These are phyloP conservation scores for Punica granatum DNA, from an alignment of 345 rosid species.

Conservation along the genomic window DNA sequence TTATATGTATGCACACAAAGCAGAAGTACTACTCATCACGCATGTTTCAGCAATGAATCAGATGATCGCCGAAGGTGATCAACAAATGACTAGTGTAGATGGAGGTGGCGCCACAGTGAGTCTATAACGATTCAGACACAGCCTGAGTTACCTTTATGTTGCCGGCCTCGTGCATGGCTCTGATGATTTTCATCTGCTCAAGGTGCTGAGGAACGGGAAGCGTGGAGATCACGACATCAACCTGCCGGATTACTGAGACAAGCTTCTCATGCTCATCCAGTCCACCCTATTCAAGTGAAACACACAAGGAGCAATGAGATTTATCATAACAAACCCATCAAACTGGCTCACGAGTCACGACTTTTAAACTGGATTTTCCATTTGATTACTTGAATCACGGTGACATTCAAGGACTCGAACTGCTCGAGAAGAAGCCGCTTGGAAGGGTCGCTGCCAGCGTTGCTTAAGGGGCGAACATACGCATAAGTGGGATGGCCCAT, in stretches of 20 bases:
- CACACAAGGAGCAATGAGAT: too few species aligned
- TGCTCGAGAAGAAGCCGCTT: slow-evolving; percentile 16
- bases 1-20: background rate
- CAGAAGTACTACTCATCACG: background rate
- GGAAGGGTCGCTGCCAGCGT: slow-evolving; percentile 4
- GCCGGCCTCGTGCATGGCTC: slow-evolving; percentile 28
- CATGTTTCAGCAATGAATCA: background rate
- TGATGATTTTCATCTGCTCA: slow-evolving; percentile 28
- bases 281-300: slow-evolving; percentile 14
- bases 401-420: slow-evolving; percentile 21
- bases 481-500: slow-evolving; percentile 24
- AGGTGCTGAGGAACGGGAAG: slow-evolving; percentile 27
- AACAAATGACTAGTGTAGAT: too few species aligned
- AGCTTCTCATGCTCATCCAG: slow-evolving; percentile 30
- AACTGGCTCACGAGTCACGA: background rate
- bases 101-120: too few species aligned
- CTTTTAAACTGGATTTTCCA: background rate
- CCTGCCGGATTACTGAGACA: slow-evolving; percentile 18
- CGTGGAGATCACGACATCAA: slow-evolving; percentile 37
- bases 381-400: slow-evolving; percentile 16
- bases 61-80: too few species aligned
- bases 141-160: slow-evolving; percentile 18
- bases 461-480: slow-evolving; percentile 17
- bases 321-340: background rate
- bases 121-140: too few species aligned